A percentile compares a stretch with the other conserved stretches of the same genome.
Conservation (phyloP, 2,329 filamentous ascomycete genomes). For the Neonectria punicea region DNA sequence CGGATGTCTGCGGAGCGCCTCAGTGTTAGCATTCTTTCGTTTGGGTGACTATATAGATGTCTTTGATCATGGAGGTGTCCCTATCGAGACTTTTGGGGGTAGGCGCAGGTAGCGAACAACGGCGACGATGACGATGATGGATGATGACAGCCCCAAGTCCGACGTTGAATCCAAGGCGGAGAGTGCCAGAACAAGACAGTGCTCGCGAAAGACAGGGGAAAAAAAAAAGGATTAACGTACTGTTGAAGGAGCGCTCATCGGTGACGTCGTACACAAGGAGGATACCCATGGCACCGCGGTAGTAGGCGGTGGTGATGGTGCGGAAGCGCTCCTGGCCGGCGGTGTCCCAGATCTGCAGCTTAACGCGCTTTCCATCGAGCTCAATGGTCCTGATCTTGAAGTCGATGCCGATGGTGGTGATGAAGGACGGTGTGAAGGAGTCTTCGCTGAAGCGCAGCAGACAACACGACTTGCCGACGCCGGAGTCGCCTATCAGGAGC, state of each 20-base stretch:
- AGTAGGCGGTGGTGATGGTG: constrained; percentile 99
- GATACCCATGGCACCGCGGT: constrained; percentile 98
- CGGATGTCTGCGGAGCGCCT: constrained; percentile 78
- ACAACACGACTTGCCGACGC: constrained; percentile 97
- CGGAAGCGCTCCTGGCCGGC: constrained; percentile 98
- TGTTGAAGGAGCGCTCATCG: constrained; percentile 94
- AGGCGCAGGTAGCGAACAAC: constrained; percentile 8
- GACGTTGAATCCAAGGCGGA: background rate
- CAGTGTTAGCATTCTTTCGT: constrained; percentile 29
- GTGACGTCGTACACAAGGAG: constrained; percentile 98
- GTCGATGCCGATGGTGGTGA: constrained; percentile 99
- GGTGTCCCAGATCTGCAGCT: constrained; percentile 99
- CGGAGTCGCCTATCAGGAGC: constrained; percentile 94
- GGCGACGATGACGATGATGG: constrained; percentile 1
- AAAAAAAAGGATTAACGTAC: constrained; percentile 67
- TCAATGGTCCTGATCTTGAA: constrained; percentile 99
- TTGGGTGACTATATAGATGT: background rate
- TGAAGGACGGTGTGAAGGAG: constrained; percentile 97
- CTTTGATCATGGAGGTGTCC: background rate
- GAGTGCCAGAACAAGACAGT: background rate
- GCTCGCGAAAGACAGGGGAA: background rate
- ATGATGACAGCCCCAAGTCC: background rate
- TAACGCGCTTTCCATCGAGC: constrained; percentile 97
- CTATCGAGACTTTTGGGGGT: background rate
- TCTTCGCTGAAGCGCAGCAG: constrained; percentile 96